Evolutionary conservation across 176 grass and related monocot species (phyloP), one percentile per base, ranked within the genome.

Genomic region (Phragmites australis): DNA sequence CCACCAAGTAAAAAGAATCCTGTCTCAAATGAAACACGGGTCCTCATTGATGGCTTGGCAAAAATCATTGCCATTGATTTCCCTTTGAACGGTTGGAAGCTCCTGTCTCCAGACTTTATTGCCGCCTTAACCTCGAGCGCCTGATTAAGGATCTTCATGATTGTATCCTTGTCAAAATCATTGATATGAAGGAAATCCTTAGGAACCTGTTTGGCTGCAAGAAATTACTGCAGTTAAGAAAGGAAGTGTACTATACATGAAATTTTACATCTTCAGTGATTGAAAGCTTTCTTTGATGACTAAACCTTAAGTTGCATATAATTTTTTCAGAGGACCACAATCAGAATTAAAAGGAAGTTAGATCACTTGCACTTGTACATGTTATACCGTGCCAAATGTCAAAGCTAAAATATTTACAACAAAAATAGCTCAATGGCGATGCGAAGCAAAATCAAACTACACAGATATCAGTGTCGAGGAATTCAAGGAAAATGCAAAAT

Each of bases 61-160:
- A 99, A 95, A 59, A 99, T 88, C 96, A 99, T 95, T 37, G 96
- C 96, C 96, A 99, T 99, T 46, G 92, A 89, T 78, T 84, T 99
- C 19, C 96, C 96, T 82, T 95, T 91, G 78, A 99, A 99, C 0
- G 96, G 96, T 45, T 91, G 92, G 81, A 91, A 99, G 42, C 87
- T 87, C 82, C 81, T 93, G 48, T 99, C 96, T 72, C 92, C 96
- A 51, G 96, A 99, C 77, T 99, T 99, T 68, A 99, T 73, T 37
- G 82, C 44, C 76, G 78, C 34, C 74, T 99, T 99, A 4, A 99
- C 88, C 83, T 99, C 96, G 52, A 85, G 85, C 0, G 96, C 96
- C 15, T 39, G 78, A 74, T 93, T 91, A 34, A 99, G 86, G 60
- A 99, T 95, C 37, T 87, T 86, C 75, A 93, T 76, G 62, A 99